Base-by-base conservation (phyloP, 768 basidiomycete genomes). In the Tulasnella sp. region DNA sequence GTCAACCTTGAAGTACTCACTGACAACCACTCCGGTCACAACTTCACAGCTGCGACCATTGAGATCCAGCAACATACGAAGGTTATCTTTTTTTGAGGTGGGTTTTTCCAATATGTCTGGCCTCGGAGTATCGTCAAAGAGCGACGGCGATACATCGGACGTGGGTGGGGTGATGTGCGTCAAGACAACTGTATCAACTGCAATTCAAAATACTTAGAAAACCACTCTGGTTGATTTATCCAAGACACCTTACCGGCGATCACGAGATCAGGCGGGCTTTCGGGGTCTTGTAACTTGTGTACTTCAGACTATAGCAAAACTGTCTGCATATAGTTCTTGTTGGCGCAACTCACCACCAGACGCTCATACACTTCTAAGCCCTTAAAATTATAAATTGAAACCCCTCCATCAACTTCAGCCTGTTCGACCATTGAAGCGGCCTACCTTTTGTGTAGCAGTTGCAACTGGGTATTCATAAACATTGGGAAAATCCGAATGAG, bases 141-240 rank as follows among this genome's bases (percentile, higher is more conserved):
- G 68, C 9, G 76, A 73, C 45, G 75, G 77, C 7, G 77, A 72
- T 1, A 65, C 65, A 46, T 74, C 72, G 9, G 79, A 74, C 2
- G 76, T 74, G 37, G 75, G 66, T 0, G 82, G 78, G 45, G 76
- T 70, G 0, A 75, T 72, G 58, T 83, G 84, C 3, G 81, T 83
- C 35, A 99, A 69, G n/a, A 98, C 90, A 12, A 99, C 80, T 0
- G 95, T 98, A 63, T 99, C 95, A 56, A 93, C 95, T 90, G 62
- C 37, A 1, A 35, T 28, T 19, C 44, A 4, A 7, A 56, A 19
- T 50, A 37, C 22, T 24, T 28, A 33, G 40, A 24, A 6, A 35
- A 25, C 3, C 8, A 25, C 42, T n/a, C 41, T 34, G 48, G 16
- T 29, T 19, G 24, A 15, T 29, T 29, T 29, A 32, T 22, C 31